Conservation (phyloP, 2,329 filamentous ascomycete species). For the Ambrosiella xylebori region DNA sequence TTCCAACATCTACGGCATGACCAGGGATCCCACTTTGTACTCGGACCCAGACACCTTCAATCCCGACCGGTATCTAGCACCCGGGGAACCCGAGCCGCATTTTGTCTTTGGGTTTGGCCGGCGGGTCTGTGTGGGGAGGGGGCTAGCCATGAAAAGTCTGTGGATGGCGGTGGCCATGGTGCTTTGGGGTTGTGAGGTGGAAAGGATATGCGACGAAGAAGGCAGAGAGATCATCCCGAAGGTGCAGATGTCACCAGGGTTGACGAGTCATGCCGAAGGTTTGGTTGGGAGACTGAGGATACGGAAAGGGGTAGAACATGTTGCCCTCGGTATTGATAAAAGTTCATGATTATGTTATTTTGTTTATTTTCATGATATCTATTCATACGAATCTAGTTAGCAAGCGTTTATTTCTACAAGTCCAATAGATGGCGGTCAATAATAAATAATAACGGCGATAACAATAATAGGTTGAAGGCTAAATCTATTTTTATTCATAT, state of each 20-base stretch:
- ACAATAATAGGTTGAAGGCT: too few species aligned
- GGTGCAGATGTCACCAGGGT: constrained; percentile 17
- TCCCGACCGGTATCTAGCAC: constrained; percentile 26
- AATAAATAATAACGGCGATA: too few species aligned
- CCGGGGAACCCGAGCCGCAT: constrained; percentile 28
- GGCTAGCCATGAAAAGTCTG: constrained; percentile 29
- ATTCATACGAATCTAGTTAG: too few species aligned
- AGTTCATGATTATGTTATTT: too few species aligned
- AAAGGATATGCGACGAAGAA: constrained; percentile 16
- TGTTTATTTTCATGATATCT: too few species aligned
- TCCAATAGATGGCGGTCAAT: too few species aligned
- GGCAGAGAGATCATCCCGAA: constrained; percentile 21
- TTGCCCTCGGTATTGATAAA: neutral
- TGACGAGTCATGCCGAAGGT: constrained; percentile 16
- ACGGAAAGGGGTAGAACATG: neutral
- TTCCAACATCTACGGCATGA: constrained; percentile 29
- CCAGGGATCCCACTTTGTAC: constrained; percentile 25
- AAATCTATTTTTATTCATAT: too few species aligned
- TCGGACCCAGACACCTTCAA: constrained; percentile 26
- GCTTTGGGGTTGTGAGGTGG: constrained; percentile 20
- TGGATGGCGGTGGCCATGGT: constrained; percentile 26
- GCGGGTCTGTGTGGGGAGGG: constrained; percentile 32
- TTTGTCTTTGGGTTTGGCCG: constrained; percentile 37
- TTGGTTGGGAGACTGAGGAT: neutral
- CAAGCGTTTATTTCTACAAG: too few species aligned